Base-by-base conservation (phyloP, 2,329 filamentous ascomycete genomes). In the Sordariomycetes sp. region DNA sequence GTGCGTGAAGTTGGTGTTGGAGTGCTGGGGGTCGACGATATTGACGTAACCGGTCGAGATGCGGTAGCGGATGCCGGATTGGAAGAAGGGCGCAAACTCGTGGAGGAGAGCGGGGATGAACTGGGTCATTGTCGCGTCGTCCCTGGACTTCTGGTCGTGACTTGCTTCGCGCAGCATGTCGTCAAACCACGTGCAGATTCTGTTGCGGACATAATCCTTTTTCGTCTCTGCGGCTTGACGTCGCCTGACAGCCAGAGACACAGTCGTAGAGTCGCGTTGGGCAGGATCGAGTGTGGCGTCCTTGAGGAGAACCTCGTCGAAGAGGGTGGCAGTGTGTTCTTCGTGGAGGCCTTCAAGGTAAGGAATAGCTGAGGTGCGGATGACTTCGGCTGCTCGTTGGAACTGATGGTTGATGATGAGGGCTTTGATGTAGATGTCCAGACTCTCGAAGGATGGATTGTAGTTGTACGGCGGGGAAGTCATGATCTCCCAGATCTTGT, bases 401-500 rank as follows among this genome's bases (percentile, higher is more conserved):
- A 55, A 39, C 16, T 35, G 39, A 11, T 46, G 45, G 33, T 45
- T 40, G 9, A 36, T 32, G 35, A 70, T 50, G 23, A 66, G 54
- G 1, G 51, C 44, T 32, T 61, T 61, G 48, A 66, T 47, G 41
- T 62, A 53, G 29, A 61, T 46, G 44, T 64, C 55, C 50, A 72
- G 72, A 53, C 81, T 70, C 11, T 66, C 56, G 39, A 83, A 66
- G 1, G 61, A 70, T 0, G 79, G 77, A 7, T 57, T 42, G 31
- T 79, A 50, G 36, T 67, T 64, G 56, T 77, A 74, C 0, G 74
- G 73, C n/a, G 58, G 50, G 4, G 64, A 59, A 0, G 60, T 73
- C 72, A 86, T 81, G 15, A 64, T 66, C 0, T 69, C 39, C 27
- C 32, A 38, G 12, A 38, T 23, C n/a, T 31, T 21, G 2, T 21